Base-by-base conservation (phyloP, 1,284 basidiomycete genomes). In the Bondarzewia mesenterica region DNA sequence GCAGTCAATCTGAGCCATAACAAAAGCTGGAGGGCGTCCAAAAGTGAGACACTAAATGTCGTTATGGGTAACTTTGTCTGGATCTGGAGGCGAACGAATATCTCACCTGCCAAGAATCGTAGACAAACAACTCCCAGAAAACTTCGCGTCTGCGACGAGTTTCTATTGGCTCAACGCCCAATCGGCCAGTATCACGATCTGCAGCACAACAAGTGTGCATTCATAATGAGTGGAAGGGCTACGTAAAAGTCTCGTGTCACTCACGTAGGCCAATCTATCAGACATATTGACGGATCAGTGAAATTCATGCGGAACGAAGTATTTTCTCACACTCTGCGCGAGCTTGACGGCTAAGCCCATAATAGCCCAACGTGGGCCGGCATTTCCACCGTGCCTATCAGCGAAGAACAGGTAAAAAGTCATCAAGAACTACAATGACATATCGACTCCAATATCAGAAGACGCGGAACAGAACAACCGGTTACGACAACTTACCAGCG, bases 301-400 rank as follows among this genome's bases (percentile, higher is more conserved):
- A 16, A 15, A 29, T 22, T 22, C 4, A 12, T 22, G 18, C 29
- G 16, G 38, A 42, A n/a, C 15, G 37, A 16, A 32, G 25, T 18
- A 35, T 22, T 35, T 22, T 7, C 29, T 22, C 15, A 89, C 85
- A 60, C 82, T 85, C 60, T 89, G 82, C 27, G 79, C 82, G 50
- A 88, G 68, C 65, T 86, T 89, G 51, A 86, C 79, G 16, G 85
- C 81, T 46, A 88, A 73, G 20, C 85, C 86, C 74, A 87, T 86
- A 50, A 84, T 78, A 7, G 79, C 78, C 85, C 85, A 88, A 32
- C 85, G 73, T n/a, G 78, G 76, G 15, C 84, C 84, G 52, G 81
- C 80, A 54, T 73, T 77, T 22, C 75, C 80, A 15, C 83, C 83
- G 60, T 87, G 82, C 54, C 83, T 74, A 63, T 88, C 85, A 48